phyloP scores from a whole-genome alignment of 2,329 filamentous ascomycete genomes.

The Diaporthe sp. region DNA sequence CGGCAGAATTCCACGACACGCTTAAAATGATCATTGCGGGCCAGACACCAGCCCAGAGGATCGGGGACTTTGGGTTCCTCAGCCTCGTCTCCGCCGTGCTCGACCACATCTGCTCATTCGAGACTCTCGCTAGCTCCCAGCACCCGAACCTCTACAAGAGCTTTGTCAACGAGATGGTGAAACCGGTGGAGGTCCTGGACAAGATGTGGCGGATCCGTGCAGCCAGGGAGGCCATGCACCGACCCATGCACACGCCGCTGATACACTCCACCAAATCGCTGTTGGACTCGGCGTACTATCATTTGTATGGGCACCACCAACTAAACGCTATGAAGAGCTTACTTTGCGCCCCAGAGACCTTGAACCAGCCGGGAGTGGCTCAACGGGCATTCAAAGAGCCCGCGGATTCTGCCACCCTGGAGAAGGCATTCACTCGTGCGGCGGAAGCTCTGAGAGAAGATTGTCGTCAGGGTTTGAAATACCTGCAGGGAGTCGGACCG shows the following conservation, averaged over 20 bases:
- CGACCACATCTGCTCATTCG: background rate
- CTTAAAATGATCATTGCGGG: background rate
- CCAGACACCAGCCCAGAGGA: background rate
- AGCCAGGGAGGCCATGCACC: background rate
- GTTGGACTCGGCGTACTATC: background rate
- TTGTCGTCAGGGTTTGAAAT: background rate
- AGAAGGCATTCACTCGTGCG: background rate
- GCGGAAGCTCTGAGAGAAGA: background rate
- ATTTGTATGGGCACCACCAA: background rate
- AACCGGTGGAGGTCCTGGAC: background rate
- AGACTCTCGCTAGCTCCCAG: background rate
- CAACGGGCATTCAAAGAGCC: background rate
- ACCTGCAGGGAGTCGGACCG: background rate
- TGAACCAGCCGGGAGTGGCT: rapidly evolving
- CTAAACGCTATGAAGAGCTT: background rate
- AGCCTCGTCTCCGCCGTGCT: background rate
- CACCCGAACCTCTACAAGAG: background rate
- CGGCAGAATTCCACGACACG: background rate
- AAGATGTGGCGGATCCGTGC: background rate
- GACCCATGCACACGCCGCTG: background rate
- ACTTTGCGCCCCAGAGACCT: background rate
- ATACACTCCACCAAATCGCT: background rate
- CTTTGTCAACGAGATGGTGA: background rate
- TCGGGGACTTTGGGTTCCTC: background rate
- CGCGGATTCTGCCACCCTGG: background rate